phyloP scores from a whole-genome alignment of 2,329 filamentous ascomycete species.

The Botryosphaeria dothidea region DNA sequence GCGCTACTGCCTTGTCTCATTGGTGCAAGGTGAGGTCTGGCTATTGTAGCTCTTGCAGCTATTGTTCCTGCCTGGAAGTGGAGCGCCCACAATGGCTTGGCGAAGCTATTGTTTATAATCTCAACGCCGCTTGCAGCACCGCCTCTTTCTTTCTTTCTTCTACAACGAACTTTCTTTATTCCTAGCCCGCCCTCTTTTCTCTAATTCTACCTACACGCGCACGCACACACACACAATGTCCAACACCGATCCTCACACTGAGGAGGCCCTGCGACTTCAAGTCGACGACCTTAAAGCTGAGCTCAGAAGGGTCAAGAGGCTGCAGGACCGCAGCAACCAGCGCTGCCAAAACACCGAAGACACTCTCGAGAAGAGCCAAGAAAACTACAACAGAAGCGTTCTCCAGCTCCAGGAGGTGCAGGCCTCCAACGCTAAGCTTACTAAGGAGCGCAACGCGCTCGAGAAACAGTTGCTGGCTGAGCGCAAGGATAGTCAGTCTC shows the following conservation, averaged over 20 bases:
- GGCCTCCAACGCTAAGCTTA: background rate
- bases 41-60: background rate
- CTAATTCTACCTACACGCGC: background rate
- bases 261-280: background rate
- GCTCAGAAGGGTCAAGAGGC: background rate
- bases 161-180: background rate
- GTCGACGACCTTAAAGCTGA: background rate
- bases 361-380: background rate
- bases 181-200: background rate
- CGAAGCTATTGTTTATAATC: background rate
- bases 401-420: background rate
- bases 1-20: background rate
- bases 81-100: background rate
- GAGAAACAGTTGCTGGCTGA: too few species aligned
- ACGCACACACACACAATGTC: background rate
- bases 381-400: background rate
- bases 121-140: background rate
- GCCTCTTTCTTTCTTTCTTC: background rate
- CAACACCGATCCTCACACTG: background rate
- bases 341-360: background rate
- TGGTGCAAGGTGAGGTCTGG: background rate
- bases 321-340: background rate
- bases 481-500: too few species aligned
- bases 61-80: background rate
- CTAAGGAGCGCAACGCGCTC: background rate